These are phyloP conservation scores for Pezicula neosporulosa DNA, from an alignment of 2,329 filamentous ascomycete species.

Conservation along the genomic window DNA sequence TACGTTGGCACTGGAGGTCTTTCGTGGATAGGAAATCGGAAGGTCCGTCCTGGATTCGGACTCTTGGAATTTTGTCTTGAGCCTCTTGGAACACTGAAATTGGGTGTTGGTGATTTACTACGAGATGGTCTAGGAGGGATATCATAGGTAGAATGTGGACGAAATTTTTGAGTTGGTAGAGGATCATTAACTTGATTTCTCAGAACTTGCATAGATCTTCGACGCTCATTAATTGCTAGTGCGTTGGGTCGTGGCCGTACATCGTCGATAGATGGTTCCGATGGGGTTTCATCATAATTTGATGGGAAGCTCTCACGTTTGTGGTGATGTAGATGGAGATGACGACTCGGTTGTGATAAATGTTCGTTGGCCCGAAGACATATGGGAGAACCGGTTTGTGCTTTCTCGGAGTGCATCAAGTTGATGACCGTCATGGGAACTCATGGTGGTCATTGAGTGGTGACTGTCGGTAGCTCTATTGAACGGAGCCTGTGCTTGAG, in stretches of 20 bases:
- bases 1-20: constrained; percentile 1
- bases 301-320: constrained; percentile 44
- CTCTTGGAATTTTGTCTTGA: constrained; percentile 18
- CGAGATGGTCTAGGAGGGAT: constrained; percentile 5
- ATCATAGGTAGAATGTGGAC: constrained; percentile 21
- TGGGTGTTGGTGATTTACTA: constrained; percentile 18
- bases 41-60: neutral
- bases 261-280: constrained; percentile 13
- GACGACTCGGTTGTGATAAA: constrained; percentile 55
- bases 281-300: constrained; percentile 18
- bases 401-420: constrained; percentile 56
- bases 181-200: constrained; percentile 14
- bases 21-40: neutral
- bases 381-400: constrained; percentile 52
- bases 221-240: constrained; percentile 21
- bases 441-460: constrained; percentile 53
- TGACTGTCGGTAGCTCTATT: constrained; percentile 37
- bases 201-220: constrained; percentile 26
- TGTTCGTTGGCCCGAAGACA: constrained; percentile 59
- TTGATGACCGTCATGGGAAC: constrained; percentile 56
- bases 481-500: constrained; percentile 1
- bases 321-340: constrained; percentile 55
- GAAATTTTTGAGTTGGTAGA: constrained; percentile 10
- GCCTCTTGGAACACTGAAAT: constrained; percentile 27
- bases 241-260: constrained; percentile 21